These are phyloP conservation scores for Scedosporium aurantiacum DNA, from an alignment of 2,329 filamentous ascomycete species.

Conservation along the genomic window DNA sequence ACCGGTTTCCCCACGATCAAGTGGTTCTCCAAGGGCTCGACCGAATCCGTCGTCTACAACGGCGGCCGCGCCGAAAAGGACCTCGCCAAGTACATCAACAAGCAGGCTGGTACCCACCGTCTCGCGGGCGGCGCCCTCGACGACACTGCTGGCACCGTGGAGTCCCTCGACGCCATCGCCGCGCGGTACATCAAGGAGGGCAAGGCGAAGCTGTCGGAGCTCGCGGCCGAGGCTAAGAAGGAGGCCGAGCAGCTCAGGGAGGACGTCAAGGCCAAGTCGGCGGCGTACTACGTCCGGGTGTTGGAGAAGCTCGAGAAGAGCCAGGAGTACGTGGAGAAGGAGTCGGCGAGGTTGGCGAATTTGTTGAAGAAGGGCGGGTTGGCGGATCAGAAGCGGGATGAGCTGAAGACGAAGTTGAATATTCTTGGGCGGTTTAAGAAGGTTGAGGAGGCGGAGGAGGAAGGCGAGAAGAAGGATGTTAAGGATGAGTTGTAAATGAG, in stretches of 20 bases:
- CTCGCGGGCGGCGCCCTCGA: slow-evolving; percentile 70
- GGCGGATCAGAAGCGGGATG: slow-evolving; percentile 76
- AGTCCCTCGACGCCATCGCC: slow-evolving; percentile 65
- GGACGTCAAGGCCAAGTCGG: slow-evolving; percentile 59
- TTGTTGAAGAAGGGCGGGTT: slow-evolving; percentile 80
- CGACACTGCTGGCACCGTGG: slow-evolving; percentile 69
- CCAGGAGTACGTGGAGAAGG: slow-evolving; percentile 72
- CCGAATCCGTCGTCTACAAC: slow-evolving; percentile 58
- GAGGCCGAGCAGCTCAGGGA: slow-evolving; percentile 55
- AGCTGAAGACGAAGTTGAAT: slow-evolving; percentile 77
- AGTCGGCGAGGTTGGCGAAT: slow-evolving; percentile 67
- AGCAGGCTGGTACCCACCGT: slow-evolving; percentile 80
- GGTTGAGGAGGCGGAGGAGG: slow-evolving; percentile 54
- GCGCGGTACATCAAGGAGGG: slow-evolving; percentile 56
- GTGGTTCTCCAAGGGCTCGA: slow-evolving; percentile 83
- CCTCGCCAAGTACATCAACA: slow-evolving; percentile 74
- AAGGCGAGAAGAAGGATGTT: slow-evolving; percentile 27
- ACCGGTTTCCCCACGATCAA: slow-evolving; percentile 93
- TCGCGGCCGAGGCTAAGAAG: slow-evolving; percentile 62
- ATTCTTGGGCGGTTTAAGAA: slow-evolving; percentile 66
- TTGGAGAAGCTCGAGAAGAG: slow-evolving; percentile 75
- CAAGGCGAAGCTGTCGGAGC: slow-evolving; percentile 39
- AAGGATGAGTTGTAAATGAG: slow-evolving; percentile 61
- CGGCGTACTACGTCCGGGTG: slow-evolving; percentile 88
- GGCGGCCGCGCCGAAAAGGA: slow-evolving; percentile 67